These are phyloP conservation scores for Pittosporum tobira DNA, from an alignment of 129 eudicot species.

Conservation along the genomic window DNA sequence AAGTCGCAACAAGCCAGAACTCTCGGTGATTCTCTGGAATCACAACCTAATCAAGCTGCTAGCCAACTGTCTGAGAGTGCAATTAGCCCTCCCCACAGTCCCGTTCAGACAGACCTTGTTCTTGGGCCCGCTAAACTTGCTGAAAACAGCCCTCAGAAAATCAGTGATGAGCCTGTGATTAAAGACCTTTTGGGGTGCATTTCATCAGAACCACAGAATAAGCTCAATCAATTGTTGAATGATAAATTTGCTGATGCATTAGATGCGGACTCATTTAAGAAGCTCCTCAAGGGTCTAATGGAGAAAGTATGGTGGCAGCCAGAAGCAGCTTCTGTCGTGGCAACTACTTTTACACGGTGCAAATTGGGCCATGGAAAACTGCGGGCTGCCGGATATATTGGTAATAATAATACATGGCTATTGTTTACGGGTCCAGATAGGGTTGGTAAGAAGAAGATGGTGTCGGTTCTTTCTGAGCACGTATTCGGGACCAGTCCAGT, in stretches of 20 bases:
- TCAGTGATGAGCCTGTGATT: conserved; percentile 25
- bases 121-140: conserved; percentile 59
- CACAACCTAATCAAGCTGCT: conserved; percentile 17
- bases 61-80: conserved; percentile 11
- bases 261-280: conserved; percentile 79
- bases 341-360: conserved; percentile 44
- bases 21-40: conserved; percentile 37
- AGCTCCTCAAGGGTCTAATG: conserved; percentile 80
- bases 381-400: conserved; percentile 27
- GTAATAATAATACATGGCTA: conserved; percentile 67
- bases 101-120: conserved; percentile 64
- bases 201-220: conserved; percentile 8
- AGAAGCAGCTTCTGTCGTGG: conserved; percentile 83
- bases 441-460: conserved; percentile 83
- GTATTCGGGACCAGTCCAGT: conserved; percentile 53
- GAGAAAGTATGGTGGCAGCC: conserved; percentile 96
- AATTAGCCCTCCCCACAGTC: conserved; percentile 55
- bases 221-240: conserved; percentile 17
- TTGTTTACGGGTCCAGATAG: conserved; percentile 86
- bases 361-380: conserved; percentile 47
- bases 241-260: conserved; percentile 47
- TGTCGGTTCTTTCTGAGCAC: conserved; percentile 67
- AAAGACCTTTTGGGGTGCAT: conserved; percentile 78
- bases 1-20: conserved; percentile 41
- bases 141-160: conserved; percentile 22